Percentiles rank a stretch among this genome's conserved stretches.
Conservation (phyloP, 306 rosid genomes). For the Quercus engelmannii region DNA sequence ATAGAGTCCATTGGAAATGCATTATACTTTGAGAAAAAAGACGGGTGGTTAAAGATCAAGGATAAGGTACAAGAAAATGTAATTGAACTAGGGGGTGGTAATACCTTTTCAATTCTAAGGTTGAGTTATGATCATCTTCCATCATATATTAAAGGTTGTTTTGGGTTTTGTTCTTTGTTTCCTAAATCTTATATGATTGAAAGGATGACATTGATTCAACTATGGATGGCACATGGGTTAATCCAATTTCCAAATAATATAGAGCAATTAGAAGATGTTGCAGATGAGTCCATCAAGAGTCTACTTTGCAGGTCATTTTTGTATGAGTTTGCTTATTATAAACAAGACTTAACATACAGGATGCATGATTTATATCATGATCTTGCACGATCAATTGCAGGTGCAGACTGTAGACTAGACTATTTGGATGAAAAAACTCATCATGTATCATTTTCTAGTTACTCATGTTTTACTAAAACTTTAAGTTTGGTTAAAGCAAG, state of each 20-base stretch:
- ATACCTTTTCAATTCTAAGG: constrained; percentile 27
- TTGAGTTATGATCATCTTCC: constrained; percentile 29
- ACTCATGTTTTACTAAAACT: accelerated
- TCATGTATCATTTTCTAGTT: neutral
- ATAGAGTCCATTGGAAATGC: constrained; percentile 32
- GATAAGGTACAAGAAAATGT: constrained; percentile 23
- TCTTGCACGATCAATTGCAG: constrained; percentile 23
- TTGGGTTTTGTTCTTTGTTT: constrained; percentile 37
- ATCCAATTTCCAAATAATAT: neutral
- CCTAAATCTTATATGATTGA: constrained; percentile 29
- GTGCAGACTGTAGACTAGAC: neutral
- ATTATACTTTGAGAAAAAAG: constrained; percentile 17
- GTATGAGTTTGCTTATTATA: too few species aligned
- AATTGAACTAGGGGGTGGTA: constrained; percentile 12
- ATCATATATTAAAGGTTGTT: constrained; percentile 29
- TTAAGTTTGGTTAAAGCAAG: neutral
- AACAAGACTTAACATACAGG: too few species aligned
- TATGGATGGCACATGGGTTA: constrained; percentile 47
- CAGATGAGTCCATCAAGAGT: constrained; percentile 25
- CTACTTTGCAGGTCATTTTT: constrained; percentile 26
- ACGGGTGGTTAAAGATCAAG: constrained; percentile 32
- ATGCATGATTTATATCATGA: constrained; percentile 34
- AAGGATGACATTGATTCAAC: constrained; percentile 15
- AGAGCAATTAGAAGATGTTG: constrained; percentile 32
- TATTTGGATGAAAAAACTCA: neutral